These are phyloP conservation scores for Russula virescens DNA, from an alignment of 768 basidiomycete species.

Conservation along the genomic window DNA sequence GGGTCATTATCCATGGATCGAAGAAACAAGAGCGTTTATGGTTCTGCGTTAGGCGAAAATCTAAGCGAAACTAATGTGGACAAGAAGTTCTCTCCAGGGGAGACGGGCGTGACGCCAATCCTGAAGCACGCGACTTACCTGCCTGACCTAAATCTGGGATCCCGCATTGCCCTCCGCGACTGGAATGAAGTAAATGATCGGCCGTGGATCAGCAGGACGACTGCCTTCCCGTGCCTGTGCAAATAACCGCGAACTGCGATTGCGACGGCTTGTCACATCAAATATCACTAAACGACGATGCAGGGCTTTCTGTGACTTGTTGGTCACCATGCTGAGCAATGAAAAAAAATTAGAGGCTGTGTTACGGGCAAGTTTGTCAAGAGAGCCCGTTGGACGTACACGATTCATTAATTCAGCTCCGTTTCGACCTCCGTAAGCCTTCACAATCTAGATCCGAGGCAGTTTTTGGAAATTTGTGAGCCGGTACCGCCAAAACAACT, in stretches of 20 bases:
- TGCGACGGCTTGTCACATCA: slow-evolving; percentile 20
- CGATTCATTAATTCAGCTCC: slow-evolving; percentile 12
- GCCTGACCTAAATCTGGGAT: slow-evolving; percentile 15
- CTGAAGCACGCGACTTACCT: slow-evolving; percentile 20
- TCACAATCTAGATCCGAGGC: not conserved
- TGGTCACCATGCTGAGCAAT: slow-evolving; percentile 7
- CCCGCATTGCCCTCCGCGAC: slow-evolving; percentile 17
- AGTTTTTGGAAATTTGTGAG: slow-evolving; percentile 5
- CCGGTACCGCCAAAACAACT: slow-evolving; percentile 4
- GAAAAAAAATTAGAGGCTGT: slow-evolving; percentile 3
- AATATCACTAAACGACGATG: slow-evolving; percentile 17
- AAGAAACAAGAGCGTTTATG: slow-evolving; percentile 14
- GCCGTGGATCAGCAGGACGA: slow-evolving; percentile 17
- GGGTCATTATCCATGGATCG: slow-evolving; percentile 10
- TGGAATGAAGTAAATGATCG: slow-evolving; percentile 22
- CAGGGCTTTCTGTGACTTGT: not conserved
- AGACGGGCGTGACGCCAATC: slow-evolving; percentile 22
- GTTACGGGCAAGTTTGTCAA: not conserved
- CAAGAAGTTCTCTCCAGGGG: slow-evolving; percentile 13
- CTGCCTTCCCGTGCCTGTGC: slow-evolving; percentile 1
- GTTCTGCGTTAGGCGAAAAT: slow-evolving; percentile 12
- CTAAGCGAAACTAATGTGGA: slow-evolving; percentile 15
- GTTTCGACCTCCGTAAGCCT: slow-evolving; percentile 1
- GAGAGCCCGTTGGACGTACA: slow-evolving; percentile 3
- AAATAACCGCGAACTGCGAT: slow-evolving; percentile 2